A percentile compares a stretch with the other conserved stretches of the same genome.
phyloP scores from a whole-genome alignment of 208 protist genomes.

The Vickermania ingenoplastis region DNA sequence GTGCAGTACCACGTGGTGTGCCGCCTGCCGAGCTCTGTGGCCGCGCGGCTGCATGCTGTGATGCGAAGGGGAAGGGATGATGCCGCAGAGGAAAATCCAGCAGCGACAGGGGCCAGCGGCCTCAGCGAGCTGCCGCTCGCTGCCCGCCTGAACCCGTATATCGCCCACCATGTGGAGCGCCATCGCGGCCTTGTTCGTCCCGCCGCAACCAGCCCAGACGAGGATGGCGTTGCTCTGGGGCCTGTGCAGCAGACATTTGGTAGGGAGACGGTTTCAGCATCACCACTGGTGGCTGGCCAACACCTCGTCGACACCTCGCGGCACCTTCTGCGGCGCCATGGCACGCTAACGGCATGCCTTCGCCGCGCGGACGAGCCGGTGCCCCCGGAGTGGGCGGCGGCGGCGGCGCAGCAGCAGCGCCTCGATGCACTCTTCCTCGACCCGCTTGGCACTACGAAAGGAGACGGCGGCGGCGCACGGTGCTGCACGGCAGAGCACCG shows the following conservation, averaged over 20 bases:
- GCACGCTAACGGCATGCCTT: conserved; percentile 13
- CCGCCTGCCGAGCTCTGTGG: conserved; percentile 37
- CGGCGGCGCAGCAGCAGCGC: conserved; percentile 8
- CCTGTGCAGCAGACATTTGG: not conserved
- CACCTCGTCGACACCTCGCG: conserved; percentile 3
- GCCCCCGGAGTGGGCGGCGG: conserved; percentile 9
- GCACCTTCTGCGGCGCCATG: conserved; percentile 5
- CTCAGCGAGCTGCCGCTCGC: not conserved
- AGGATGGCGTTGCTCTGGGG: not conserved
- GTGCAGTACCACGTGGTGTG: conserved; percentile 55
- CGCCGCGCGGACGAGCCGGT: conserved; percentile 4
- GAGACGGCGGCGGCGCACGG: too few relatives aligned
- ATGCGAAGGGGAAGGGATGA: too few relatives aligned
- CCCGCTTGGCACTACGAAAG: too few relatives aligned
- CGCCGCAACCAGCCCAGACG: not conserved
- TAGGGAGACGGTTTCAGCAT: too few relatives aligned
- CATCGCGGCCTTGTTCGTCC: not conserved
- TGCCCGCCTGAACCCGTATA: not conserved
- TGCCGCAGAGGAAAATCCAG: not conserved
- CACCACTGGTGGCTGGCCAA: not conserved
- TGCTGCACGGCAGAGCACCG: not conserved
- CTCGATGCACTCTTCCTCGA: conserved; percentile 13
- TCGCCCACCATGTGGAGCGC: not conserved
- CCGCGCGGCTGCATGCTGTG: conserved; percentile 7
- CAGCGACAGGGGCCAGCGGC: not conserved